A percentile compares a stretch with the other conserved stretches of the same genome.
phyloP scores from a whole-genome alignment of 1,139 yeast genomes.

The Yamadazyma jaroonii region DNA sequence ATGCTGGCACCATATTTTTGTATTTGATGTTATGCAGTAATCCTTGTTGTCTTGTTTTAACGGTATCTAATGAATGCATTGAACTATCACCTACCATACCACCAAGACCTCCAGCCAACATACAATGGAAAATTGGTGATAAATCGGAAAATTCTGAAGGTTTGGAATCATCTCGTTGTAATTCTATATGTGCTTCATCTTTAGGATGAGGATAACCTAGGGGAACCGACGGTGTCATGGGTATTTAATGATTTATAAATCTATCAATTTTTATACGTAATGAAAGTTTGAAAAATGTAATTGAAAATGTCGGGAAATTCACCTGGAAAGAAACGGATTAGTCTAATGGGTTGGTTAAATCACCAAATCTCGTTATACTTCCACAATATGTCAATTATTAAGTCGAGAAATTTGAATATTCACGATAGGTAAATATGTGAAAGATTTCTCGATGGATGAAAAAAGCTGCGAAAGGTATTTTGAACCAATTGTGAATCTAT shows the following conservation, averaged over 20 bases:
- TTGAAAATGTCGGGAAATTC: not conserved
- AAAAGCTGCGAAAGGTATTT: not conserved
- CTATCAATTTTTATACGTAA: too few relatives aligned
- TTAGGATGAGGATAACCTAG: slow-evolving; percentile 31
- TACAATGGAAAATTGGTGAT: slow-evolving; percentile 58
- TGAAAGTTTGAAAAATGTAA: too few relatives aligned
- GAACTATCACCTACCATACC: slow-evolving; percentile 90
- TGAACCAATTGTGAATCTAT: too few relatives aligned
- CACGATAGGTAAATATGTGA: too few relatives aligned
- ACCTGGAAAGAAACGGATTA: not conserved
- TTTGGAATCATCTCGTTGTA: slow-evolving; percentile 2
- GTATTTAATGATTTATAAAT: too few relatives aligned
- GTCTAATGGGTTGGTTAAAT: too few relatives aligned
- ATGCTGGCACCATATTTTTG: slow-evolving; percentile 65
- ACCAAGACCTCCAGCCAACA: slow-evolving; percentile 91
- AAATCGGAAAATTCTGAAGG: not conserved
- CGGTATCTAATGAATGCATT: slow-evolving; percentile 96
- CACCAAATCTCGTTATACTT: too few relatives aligned
- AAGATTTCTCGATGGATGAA: slow-evolving; percentile 2
- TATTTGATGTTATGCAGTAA: slow-evolving; percentile 70
- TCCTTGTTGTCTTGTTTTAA: slow-evolving; percentile 95
- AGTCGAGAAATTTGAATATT: too few relatives aligned
- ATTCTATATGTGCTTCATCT: not conserved
- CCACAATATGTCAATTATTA: too few relatives aligned
- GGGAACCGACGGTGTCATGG: slow-evolving; percentile 45